Evolutionary conservation across 2,329 filamentous ascomycete genomes (phyloP).

Genomic region (Bertia moriformis): DNA sequence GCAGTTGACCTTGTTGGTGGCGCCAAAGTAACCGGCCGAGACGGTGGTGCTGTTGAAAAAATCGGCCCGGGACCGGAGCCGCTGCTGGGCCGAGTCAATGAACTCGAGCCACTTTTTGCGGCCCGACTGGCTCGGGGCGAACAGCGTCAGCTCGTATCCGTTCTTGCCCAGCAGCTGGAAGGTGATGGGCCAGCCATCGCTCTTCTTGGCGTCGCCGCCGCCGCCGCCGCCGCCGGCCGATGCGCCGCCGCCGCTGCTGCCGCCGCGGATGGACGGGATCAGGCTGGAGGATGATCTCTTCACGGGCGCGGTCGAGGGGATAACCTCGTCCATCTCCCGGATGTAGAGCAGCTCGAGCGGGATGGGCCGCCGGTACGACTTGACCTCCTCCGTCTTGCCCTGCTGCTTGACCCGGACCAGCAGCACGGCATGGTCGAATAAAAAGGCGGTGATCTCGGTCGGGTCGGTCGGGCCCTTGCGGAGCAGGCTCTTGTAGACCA

Average conservation of each 20-base stretch:
- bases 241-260: too few relatives aligned
- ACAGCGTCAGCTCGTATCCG: conserved; percentile 83
- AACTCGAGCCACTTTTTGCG: conserved; percentile 94
- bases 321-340: conserved; percentile 90
- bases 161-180: conserved; percentile 93
- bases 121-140: conserved; percentile 69
- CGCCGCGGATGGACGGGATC: conserved; percentile 38
- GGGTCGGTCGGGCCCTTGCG: conserved; percentile 85
- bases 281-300: conserved; percentile 83
- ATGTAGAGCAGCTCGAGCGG: conserved; percentile 86
- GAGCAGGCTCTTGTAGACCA: conserved; percentile 85
- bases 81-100: conserved; percentile 80
- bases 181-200: conserved; percentile 81
- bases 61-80: conserved; percentile 70
- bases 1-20: conserved; percentile 80
- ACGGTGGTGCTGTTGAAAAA: conserved; percentile 68
- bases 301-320: conserved; percentile 63
- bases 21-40: conserved; percentile 43
- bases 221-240: conserved; percentile 29
- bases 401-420: conserved; percentile 81
- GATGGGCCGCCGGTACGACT: conserved; percentile 85
- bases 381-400: conserved; percentile 86
- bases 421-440: conserved; percentile 91
- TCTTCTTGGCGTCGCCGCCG: conserved; percentile 37
- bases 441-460: conserved; percentile 83